phyloP scores from a whole-genome alignment of 345 rosid genomes.

The Turritis glabra region DNA sequence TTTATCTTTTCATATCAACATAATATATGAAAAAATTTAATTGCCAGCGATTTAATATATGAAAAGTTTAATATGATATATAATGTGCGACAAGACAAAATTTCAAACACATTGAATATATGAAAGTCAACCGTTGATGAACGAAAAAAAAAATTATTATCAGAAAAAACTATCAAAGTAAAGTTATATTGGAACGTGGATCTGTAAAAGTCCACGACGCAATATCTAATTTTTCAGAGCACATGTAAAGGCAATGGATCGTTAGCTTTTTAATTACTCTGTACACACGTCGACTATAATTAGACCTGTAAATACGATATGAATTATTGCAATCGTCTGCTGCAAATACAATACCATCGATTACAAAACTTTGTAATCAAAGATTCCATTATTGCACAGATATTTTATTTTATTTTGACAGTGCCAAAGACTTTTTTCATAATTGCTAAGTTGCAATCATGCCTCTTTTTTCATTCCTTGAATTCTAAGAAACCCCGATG shows the following conservation, averaged over 20 bases:
- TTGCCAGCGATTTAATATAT: neutral
- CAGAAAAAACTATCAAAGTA: neutral
- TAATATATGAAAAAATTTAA: too few relatives aligned
- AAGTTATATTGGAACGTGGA: slow-evolving; percentile 4
- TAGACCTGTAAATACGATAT: slow-evolving; percentile 12
- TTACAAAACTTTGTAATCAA: slow-evolving; percentile 23
- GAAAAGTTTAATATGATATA: neutral
- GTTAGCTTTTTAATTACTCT: slow-evolving; percentile 15
- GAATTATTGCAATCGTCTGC: slow-evolving; percentile 30
- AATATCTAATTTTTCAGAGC: slow-evolving; percentile 21
- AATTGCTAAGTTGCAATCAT: slow-evolving; percentile 32
- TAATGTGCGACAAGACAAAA: neutral
- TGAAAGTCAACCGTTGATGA: slow-evolving; percentile 9
- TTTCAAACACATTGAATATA: neutral
- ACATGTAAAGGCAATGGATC: slow-evolving; percentile 25
- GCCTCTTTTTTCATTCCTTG: slow-evolving; percentile 35
- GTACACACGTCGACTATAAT: slow-evolving; percentile 35
- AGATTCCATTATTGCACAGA: slow-evolving; percentile 1
- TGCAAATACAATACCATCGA: slow-evolving; percentile 25
- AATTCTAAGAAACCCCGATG: slow-evolving; percentile 37
- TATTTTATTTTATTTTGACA: neutral
- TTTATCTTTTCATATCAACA: too few relatives aligned
- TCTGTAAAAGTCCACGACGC: slow-evolving; percentile 33
- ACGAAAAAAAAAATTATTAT: neutral
- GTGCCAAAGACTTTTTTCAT: slow-evolving; percentile 23